These are phyloP conservation scores for Fraxinus latifolia DNA, from an alignment of 305 asterid species.

Conservation along the genomic window DNA sequence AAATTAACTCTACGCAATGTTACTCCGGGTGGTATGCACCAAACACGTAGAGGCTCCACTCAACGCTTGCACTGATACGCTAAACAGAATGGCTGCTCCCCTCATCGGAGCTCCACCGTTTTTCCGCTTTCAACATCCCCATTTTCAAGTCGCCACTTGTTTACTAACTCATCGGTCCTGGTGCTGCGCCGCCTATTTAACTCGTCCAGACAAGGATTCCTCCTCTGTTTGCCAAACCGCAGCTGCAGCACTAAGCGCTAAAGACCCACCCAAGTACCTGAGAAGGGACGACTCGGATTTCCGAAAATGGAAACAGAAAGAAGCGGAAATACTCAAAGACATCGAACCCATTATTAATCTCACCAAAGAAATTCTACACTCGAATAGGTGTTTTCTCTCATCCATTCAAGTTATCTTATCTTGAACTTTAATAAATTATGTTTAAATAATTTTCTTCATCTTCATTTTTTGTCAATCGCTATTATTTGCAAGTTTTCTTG, in stretches of 20 bases:
- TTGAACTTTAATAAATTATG: background rate
- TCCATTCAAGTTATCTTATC: slow-evolving; percentile 3
- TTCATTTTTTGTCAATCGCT: background rate
- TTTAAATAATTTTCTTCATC: background rate
- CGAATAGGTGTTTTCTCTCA: slow-evolving; percentile 43
- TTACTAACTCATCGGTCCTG: slow-evolving; percentile 32
- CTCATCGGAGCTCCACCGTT: slow-evolving; percentile 46
- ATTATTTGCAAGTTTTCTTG: background rate
- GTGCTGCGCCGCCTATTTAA: slow-evolving; percentile 36
- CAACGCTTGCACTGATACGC: background rate
- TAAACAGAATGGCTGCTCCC: slow-evolving; percentile 54
- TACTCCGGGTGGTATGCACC: background rate
- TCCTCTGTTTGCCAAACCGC: slow-evolving; percentile 18
- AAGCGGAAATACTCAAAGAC: slow-evolving; percentile 59
- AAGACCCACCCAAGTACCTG: slow-evolving; percentile 31
- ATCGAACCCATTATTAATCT: slow-evolving; percentile 53
- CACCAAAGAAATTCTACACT: slow-evolving; percentile 72
- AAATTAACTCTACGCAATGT: background rate
- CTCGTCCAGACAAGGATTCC: slow-evolving; percentile 27
- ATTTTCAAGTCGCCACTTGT: slow-evolving; percentile 17
- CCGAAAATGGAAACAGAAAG: slow-evolving; percentile 60
- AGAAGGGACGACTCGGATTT: slow-evolving; percentile 46
- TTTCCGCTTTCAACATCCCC: slow-evolving; percentile 46
- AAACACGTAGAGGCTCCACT: background rate
- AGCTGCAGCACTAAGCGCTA: slow-evolving; percentile 11